Evolutionary conservation across 2,329 filamentous ascomycete genomes (phyloP).

Genomic region (Acrodontium crateriforme): DNA sequence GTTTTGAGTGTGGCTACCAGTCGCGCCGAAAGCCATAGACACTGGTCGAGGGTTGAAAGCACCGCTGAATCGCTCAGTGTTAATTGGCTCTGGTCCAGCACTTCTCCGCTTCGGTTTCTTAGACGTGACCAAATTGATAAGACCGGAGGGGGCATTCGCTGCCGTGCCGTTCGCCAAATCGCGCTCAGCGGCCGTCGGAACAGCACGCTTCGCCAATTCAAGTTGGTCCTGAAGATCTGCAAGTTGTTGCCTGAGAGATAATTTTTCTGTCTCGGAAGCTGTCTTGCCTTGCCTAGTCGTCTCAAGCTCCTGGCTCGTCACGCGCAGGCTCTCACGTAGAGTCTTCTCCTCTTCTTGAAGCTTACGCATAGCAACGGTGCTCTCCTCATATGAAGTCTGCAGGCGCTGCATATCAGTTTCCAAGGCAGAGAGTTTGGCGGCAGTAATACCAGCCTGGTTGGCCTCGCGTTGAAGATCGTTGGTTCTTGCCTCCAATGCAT

Average conservation of each 20-base stretch:
- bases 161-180: constrained; percentile 45
- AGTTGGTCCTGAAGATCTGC: constrained; percentile 84
- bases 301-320: constrained; percentile 70
- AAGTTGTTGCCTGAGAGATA: constrained; percentile 73
- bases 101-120: constrained; percentile 96
- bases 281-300: constrained; percentile 60
- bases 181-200: constrained; percentile 53
- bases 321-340: constrained; percentile 67
- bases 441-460: constrained; percentile 92
- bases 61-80: constrained; percentile 78
- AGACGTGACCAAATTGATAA: constrained; percentile 92
- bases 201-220: constrained; percentile 67
- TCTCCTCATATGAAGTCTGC: constrained; percentile 80
- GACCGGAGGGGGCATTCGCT: constrained; percentile 47
- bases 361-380: constrained; percentile 76
- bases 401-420: constrained; percentile 92
- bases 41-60: constrained; percentile 90
- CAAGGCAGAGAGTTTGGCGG: constrained; percentile 77
- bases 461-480: constrained; percentile 94
- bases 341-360: constrained; percentile 88
- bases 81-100: constrained; percentile 71
- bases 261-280: constrained; percentile 72
- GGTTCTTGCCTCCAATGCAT: constrained; percentile 72
- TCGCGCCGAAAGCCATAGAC: constrained; percentile 73
- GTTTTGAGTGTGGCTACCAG: constrained; percentile 52